Percentiles rank a stretch among this genome's conserved stretches.
Evolutionary conservation across 768 basidiomycete genomes (phyloP).

Genomic region (Kwoniella dejecticola): DNA sequence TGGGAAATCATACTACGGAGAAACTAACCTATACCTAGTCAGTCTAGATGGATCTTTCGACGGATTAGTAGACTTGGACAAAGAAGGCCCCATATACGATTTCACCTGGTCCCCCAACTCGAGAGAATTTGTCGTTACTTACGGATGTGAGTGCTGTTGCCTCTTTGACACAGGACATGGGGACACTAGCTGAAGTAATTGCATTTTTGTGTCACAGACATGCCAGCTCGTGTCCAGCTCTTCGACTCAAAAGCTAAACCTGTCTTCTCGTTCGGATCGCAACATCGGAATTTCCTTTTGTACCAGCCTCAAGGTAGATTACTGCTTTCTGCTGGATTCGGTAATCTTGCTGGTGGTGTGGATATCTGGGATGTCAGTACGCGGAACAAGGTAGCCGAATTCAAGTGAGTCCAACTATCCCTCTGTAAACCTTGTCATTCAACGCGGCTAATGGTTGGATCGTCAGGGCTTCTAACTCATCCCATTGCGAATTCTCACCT

Average conservation of each 20-base stretch:
- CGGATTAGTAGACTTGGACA: slow-evolving; percentile 78
- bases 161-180: neutral
- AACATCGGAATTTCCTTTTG: slow-evolving; percentile 85
- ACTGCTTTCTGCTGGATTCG: slow-evolving; percentile 88
- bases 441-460: neutral
- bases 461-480: slow-evolving; percentile 83
- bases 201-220: slow-evolving; percentile 61
- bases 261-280: slow-evolving; percentile 85
- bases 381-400: slow-evolving; percentile 69
- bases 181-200: no score
- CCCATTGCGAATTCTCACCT: slow-evolving; percentile 91
- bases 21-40: slow-evolving; percentile 90
- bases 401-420: slow-evolving; percentile 45
- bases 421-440: neutral
- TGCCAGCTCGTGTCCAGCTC: slow-evolving; percentile 90
- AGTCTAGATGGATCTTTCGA: slow-evolving; percentile 92
- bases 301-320: slow-evolving; percentile 93
- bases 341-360: slow-evolving; percentile 91
- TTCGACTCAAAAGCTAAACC: slow-evolving; percentile 88
- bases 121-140: slow-evolving; percentile 94
- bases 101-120: slow-evolving; percentile 95
- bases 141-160: slow-evolving; percentile 73
- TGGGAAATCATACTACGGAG: slow-evolving; percentile 97
- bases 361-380: slow-evolving; percentile 88
- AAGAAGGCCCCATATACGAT: slow-evolving; percentile 97